Conservation (phyloP, 192 early-diverging fungal genomes). For the Linnemannia hyalina region DNA sequence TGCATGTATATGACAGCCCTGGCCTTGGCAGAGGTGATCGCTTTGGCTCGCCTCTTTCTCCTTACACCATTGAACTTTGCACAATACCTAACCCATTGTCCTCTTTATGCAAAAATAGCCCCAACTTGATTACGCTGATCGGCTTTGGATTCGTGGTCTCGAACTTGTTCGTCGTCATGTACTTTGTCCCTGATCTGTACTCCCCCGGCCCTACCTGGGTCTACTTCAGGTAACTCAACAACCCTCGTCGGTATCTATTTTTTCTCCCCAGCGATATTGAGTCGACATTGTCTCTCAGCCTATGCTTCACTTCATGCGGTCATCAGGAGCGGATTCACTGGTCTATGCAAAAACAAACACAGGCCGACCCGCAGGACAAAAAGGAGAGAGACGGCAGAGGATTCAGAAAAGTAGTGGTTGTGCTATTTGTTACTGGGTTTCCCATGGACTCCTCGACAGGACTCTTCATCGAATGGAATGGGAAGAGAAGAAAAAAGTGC, state of each 20-base stretch:
- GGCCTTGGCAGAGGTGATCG: not conserved
- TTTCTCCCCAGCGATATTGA: not conserved
- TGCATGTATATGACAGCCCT: not conserved
- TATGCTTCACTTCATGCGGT: not conserved
- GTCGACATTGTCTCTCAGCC: not conserved
- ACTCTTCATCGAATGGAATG: not conserved
- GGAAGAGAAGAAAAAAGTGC: not conserved
- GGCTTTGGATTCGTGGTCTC: slow-evolving; percentile 83
- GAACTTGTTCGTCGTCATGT: slow-evolving; percentile 78
- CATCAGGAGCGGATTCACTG: slow-evolving; percentile 8
- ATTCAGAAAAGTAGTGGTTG: not conserved
- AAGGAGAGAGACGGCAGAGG: not conserved
- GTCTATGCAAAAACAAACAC: not conserved
- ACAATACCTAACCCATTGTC: not conserved
- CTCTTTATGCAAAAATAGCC: slow-evolving; percentile 54
- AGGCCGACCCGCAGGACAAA: not conserved
- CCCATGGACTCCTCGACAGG: not conserved
- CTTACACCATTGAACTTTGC: not conserved
- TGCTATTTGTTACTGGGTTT: not conserved
- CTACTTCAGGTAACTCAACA: slow-evolving; percentile 58
- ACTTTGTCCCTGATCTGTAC: slow-evolving; percentile 77
- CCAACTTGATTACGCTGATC: slow-evolving; percentile 87
- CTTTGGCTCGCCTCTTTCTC: not conserved
- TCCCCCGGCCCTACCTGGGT: slow-evolving; percentile 81
- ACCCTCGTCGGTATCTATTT: not conserved